phyloP scores from a whole-genome alignment of 805 yeast genomes.

The Saccharomycopsis selenospora region DNA sequence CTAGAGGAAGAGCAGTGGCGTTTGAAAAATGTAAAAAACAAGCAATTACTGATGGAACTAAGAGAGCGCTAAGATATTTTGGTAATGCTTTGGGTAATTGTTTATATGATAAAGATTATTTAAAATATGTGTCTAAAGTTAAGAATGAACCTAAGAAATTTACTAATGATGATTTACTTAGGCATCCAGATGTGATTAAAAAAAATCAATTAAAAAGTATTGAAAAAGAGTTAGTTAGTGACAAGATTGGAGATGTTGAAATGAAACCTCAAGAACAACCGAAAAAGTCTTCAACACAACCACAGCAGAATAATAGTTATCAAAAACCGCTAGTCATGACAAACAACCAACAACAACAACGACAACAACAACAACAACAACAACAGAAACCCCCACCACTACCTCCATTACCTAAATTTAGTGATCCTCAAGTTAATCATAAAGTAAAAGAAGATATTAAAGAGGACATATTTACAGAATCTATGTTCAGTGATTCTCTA shows the following conservation, averaged over 20 bases:
- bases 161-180: conserved; percentile 28
- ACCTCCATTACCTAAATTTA: conserved; percentile 16
- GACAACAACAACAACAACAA: conserved; percentile 5
- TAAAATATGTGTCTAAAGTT: conserved; percentile 44
- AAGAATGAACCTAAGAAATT: conserved; percentile 28
- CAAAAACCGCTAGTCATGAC: too few species aligned
- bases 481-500: conserved; percentile 43
- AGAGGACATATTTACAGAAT: conserved; percentile 23
- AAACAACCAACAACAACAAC: too few species aligned
- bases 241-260: conserved; percentile 3
- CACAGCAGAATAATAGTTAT: too few species aligned
- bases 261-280: conserved; percentile 5
- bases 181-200: conserved; percentile 24
- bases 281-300: conserved; percentile 14
- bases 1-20: conserved; percentile 63
- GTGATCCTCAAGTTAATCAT: conserved; percentile 19
- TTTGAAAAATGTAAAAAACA: conserved; percentile 81
- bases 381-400: conserved; percentile 18
- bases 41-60: conserved; percentile 76
- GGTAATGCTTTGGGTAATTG: conserved; percentile 83
- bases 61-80: conserved; percentile 69
- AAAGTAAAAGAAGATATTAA: conserved; percentile 12
- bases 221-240: conserved; percentile 7
- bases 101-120: conserved; percentile 66
- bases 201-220: conserved; percentile 8